These are phyloP conservation scores for Ogataea salicorniae DNA, from an alignment of 805 yeast genomes.

Conservation along the genomic window DNA sequence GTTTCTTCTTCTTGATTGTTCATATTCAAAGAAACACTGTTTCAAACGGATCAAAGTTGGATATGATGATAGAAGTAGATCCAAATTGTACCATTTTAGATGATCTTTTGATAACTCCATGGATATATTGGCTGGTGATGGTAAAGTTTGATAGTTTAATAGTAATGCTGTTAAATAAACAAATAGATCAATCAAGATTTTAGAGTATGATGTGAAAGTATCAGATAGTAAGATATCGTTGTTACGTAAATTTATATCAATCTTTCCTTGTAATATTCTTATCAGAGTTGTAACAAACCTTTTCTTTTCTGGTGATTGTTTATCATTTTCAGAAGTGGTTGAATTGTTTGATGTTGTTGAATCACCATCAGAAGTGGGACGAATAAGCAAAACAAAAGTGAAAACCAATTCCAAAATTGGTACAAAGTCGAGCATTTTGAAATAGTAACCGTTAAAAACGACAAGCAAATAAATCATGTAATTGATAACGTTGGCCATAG, in stretches of 20 bases:
- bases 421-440: conserved; percentile 28
- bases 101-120: conserved; percentile 28
- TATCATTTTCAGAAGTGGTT: conserved; percentile 21
- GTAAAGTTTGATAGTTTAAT: conserved; percentile 33
- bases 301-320: conserved; percentile 30
- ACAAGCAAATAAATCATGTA: conserved; percentile 27
- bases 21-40: conserved; percentile 76
- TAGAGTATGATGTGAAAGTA: conserved; percentile 75
- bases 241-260: conserved; percentile 56
- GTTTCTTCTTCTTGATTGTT: conserved; percentile 38
- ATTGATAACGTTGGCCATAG: conserved; percentile 22
- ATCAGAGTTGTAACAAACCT: conserved; percentile 45
- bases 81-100: conserved; percentile 25
- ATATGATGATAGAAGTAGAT: conserved; percentile 30
- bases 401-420: conserved; percentile 36
- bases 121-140: conserved; percentile 16
- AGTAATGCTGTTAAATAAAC: conserved; percentile 47
- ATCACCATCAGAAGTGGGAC: not conserved
- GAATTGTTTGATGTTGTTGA: no score
- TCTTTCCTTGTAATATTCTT: conserved; percentile 53
- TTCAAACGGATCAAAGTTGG: conserved; percentile 75
- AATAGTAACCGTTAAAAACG: conserved; percentile 19
- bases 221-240: conserved; percentile 84
- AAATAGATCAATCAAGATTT: conserved; percentile 67
- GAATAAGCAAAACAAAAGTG: conserved; percentile 33